phyloP scores from a whole-genome alignment of 148 eudicot genomes.

The Chenopodium quinoa region DNA sequence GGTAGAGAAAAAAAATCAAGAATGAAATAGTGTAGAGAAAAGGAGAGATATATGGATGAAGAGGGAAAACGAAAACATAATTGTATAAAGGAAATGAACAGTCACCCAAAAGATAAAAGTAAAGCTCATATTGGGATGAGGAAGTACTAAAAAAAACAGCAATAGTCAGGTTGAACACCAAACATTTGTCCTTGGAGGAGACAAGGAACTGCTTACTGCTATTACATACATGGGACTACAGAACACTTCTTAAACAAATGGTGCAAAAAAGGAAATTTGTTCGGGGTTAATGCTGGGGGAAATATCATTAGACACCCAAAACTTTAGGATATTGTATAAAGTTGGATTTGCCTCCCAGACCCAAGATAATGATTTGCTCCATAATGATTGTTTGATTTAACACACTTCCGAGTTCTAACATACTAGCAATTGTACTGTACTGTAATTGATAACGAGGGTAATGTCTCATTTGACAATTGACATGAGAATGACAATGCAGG shows the following conservation, averaged over 20 bases:
- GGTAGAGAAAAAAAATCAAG: background rate
- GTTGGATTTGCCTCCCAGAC: too few species aligned
- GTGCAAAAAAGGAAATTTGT: background rate
- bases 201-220: background rate
- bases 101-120: background rate
- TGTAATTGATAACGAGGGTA: too few species aligned
- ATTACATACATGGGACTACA: background rate
- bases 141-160: constrained; percentile 5
- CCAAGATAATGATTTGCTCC: background rate
- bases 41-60: background rate
- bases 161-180: background rate
- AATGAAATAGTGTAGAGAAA: background rate
- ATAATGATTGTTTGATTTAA: background rate
- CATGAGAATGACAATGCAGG: too few species aligned
- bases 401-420: background rate
- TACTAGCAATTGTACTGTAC: background rate
- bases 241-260: background rate
- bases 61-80: background rate
- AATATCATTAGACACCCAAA: too few species aligned
- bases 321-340: too few species aligned
- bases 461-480: too few species aligned
- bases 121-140: too few species aligned
- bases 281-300: background rate
- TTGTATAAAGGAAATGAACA: background rate
- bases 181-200: background rate